Evolutionary conservation across 306 rosid genomes (phyloP).

Genomic region (Benincasa hispida): DNA sequence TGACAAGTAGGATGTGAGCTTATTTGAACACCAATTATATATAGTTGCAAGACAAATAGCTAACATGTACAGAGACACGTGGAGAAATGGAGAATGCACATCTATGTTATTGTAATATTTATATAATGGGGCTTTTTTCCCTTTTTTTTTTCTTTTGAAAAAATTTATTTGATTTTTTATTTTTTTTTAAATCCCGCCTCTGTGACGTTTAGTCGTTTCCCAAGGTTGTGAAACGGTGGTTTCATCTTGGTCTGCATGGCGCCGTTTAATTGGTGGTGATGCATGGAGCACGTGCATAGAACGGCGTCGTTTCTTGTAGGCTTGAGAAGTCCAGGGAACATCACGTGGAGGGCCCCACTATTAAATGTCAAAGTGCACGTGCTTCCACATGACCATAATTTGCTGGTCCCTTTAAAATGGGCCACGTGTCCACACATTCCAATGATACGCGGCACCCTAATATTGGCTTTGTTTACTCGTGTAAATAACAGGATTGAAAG

Average conservation of each 20-base stretch:
- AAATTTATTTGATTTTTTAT: no score
- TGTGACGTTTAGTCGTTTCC: neutral
- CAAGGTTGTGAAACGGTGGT: neutral
- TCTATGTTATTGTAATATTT: no score
- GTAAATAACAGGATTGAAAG: neutral
- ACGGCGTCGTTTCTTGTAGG: neutral
- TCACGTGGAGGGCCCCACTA: slow-evolving; percentile 46
- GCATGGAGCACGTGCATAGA: slow-evolving; percentile 20
- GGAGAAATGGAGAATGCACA: no score
- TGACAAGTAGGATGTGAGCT: no score
- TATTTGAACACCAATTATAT: no score
- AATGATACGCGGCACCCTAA: slow-evolving; percentile 8
- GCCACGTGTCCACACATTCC: slow-evolving; percentile 22
- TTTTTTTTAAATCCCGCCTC: neutral
- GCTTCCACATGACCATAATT: slow-evolving; percentile 39
- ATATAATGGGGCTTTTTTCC: no score
- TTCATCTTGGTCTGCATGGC: neutral
- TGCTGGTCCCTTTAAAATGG: slow-evolving; percentile 7
- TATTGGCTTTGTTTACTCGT: neutral
- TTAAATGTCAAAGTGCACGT: slow-evolving; percentile 27
- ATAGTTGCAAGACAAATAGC: no score
- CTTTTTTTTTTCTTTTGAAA: no score
- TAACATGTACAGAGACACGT: no score
- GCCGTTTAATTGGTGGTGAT: neutral
- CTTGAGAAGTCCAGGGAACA: neutral